A percentile compares a stretch with the other conserved stretches of the same genome.
These are phyloP conservation scores for Penicillium paneum DNA, from an alignment of 2,329 filamentous ascomycete genomes.

Conservation along the genomic window DNA sequence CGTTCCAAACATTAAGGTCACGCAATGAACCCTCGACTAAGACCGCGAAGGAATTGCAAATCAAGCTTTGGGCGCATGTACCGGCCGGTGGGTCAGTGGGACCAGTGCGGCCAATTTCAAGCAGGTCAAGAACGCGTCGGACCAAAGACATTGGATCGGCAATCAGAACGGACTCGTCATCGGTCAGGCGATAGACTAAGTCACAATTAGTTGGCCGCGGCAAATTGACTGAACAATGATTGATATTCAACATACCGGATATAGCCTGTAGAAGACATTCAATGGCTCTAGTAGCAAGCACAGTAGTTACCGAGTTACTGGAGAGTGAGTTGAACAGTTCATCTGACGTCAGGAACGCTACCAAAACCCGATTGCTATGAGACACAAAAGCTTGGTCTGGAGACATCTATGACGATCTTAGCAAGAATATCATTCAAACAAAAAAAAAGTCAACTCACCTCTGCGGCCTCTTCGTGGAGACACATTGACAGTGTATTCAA, in stretches of 20 bases:
- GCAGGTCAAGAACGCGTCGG: conserved; percentile 35
- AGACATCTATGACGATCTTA: conserved; percentile 19
- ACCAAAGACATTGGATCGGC: conserved; percentile 38
- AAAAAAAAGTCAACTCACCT: conserved; percentile 1
- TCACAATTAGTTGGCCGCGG: conserved; percentile 18
- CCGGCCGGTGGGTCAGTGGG: conserved; percentile 12
- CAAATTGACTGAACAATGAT: background rate
- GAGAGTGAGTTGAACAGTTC: conserved; percentile 50
- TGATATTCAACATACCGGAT: conserved; percentile 44
- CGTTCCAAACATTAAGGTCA: conserved; percentile 46
- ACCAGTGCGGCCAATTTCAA: conserved; percentile 27
- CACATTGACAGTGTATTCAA: conserved; percentile 64
- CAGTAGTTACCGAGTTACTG: conserved; percentile 47
- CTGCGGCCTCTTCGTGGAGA: conserved; percentile 49
- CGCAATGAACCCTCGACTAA: conserved; percentile 50
- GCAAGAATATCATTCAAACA: background rate
- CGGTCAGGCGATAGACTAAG: conserved; percentile 19
- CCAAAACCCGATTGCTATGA: conserved; percentile 53
- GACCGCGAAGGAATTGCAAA: conserved; percentile 46
- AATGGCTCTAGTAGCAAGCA: conserved; percentile 55
- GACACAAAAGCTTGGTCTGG: conserved; percentile 38
- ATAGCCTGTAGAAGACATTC: conserved; percentile 57
- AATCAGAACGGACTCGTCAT: conserved; percentile 28
- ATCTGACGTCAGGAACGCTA: conserved; percentile 59
- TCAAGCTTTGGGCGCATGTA: conserved; percentile 33